Base-by-base conservation (phyloP, 371 early-diverging fungal genomes). In the Gilbertella persicaria region DNA sequence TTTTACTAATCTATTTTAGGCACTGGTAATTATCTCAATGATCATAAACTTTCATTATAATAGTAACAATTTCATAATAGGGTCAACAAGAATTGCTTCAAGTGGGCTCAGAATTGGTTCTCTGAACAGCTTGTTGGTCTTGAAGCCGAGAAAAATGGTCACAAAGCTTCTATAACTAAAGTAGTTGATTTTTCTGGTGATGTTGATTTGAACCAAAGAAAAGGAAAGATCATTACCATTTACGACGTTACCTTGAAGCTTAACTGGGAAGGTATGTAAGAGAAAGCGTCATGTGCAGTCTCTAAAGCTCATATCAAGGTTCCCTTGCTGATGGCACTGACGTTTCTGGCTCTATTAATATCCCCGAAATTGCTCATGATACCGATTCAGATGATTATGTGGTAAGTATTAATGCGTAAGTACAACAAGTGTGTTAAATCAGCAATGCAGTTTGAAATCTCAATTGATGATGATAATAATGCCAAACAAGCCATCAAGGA, bases 331-430 rank as follows among this genome's bases (percentile, higher is more conserved):
- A 84, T 61, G 96, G 87, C 19, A 85, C 73, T 13, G 73, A 71
- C 30, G 89, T 84, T 6, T 64, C 75, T 13, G 98, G 98, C 5
- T 84, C 79, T 50, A 87, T 96, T 62, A 68, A 74, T 16, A 80
- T 97, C 39, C 96, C 96, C 17, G 98, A 97, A 68, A 87, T 93
- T 37, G 92, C 93, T 49, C 94, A 96, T 60, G 96, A 94, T 64
- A 90, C 93, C 8, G 87, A 87, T 4, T 26, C 55, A 1, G 87
- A 89, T 43, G 93, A 94, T 49, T 82, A 94, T 64, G 91, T 89
- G 66, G 89, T 89, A 47, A 50, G 43, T 39, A 10, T 3, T 23
- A 16, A 33, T 12, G 14, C 20, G 12, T 7, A 14, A 12, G 12
- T 28, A 39, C 2, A 19, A 19, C 25, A 6, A 28, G 41, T n/a